Evolutionary conservation across 2,329 filamentous ascomycete species (phyloP), one percentile per base, ranked within the genome.

Genomic region (Pseudopyrenochaeta lycopersici): DNA sequence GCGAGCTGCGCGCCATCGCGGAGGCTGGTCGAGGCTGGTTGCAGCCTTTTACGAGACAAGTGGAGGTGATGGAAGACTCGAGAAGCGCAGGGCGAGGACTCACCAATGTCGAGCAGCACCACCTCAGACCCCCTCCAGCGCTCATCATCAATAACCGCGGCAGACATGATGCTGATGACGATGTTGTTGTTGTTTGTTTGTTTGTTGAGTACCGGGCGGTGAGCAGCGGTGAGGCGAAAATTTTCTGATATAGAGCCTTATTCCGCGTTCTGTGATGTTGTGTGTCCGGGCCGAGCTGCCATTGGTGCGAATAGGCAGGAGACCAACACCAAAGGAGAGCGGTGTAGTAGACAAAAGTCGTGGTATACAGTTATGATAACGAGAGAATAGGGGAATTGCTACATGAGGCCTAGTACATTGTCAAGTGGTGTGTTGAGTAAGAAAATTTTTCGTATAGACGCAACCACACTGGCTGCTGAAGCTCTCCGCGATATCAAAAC

Each of bases 101-200:
- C 79, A 86, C 84, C 84, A 70, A 86, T 86, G 72, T 86, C 84
- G 62, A 86, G 80, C 65, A 86, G 72, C 64, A 85, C 77, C 31
- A 81, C 79, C 66, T 81, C 80, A 47, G 80, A 65, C 62, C 52
- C 49, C 41, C 45, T 57, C 71, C 72, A 75, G 55, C 71, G 69
- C 54, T 48, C 61, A 54, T 30, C 20, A 52, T 74, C 59, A 55
- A 74, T 54, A 30, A 64, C 55, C 31, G 62, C 65, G 60, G 48
- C 52, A 59, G 64, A 58, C 71, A 70, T 72, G 56, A 54, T 66
- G n/a, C n/a, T n/a, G n/a, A n/a, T n/a, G n/a, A n/a, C n/a, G n/a
- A n/a, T n/a, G n/a, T n/a, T n/a, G n/a, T n/a, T n/a, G 60, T 52
- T 53, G 56, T 47, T 56, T 54, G 47, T 47, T 56, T 54, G 46